phyloP scores from a whole-genome alignment of 2,329 filamentous ascomycete genomes.

The Cucurbitaria berberidis region DNA sequence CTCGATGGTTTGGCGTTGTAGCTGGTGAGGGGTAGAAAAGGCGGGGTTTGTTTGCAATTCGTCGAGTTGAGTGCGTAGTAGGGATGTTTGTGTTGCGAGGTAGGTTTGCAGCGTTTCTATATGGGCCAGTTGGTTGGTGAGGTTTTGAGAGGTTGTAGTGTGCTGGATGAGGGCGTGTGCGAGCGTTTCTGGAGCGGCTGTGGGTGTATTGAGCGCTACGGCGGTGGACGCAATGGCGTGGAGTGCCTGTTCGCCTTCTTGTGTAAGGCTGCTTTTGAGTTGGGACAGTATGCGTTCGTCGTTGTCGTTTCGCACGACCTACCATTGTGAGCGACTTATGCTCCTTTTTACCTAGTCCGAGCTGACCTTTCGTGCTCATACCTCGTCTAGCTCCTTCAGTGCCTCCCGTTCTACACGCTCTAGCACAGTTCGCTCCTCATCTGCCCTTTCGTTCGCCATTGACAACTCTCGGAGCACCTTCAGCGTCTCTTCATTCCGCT shows the following conservation, averaged over 20 bases:
- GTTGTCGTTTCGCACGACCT: constrained; percentile 27
- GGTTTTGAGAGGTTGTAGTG: constrained; percentile 37
- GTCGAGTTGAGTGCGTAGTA: constrained; percentile 39
- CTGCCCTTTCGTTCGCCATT: constrained; percentile 75
- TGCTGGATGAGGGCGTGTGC: constrained; percentile 46
- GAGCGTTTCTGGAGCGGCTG: constrained; percentile 32
- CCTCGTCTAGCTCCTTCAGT: constrained; percentile 59
- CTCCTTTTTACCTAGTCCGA: constrained; percentile 1
- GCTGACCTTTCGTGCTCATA: constrained; percentile 28
- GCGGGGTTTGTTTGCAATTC: constrained; percentile 39
- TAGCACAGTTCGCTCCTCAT: constrained; percentile 69
- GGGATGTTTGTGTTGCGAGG: constrained; percentile 39
- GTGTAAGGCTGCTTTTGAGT: constrained; percentile 33
- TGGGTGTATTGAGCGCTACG: constrained; percentile 44
- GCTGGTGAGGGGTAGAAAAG: constrained; percentile 57
- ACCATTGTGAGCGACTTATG: constrained; percentile 17
- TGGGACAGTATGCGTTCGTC: constrained; percentile 33
- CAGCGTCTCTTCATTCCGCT: constrained; percentile 85
- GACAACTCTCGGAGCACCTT: constrained; percentile 76
- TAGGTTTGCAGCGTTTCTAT: constrained; percentile 44
- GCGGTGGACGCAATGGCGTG: constrained; percentile 46
- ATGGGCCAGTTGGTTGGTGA: constrained; percentile 40
- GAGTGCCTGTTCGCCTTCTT: constrained; percentile 41
- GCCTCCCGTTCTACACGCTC: constrained; percentile 65
- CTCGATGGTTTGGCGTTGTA: constrained; percentile 75